Evolutionary conservation across 2,329 filamentous ascomycete genomes (phyloP).

Genomic region (Aspergillus hortae): DNA sequence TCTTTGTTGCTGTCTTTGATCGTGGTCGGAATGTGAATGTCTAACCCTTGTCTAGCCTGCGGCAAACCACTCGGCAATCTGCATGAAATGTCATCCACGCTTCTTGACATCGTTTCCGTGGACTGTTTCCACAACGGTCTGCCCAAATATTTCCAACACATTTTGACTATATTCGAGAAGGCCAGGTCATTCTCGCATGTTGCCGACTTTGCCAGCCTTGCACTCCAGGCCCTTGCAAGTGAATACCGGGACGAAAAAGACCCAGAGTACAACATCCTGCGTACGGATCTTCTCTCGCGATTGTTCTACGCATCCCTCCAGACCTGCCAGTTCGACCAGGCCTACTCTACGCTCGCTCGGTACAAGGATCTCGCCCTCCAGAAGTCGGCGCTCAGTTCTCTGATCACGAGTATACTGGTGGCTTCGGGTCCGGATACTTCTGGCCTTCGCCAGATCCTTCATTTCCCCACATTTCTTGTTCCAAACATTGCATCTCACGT

Average conservation of each 20-base stretch:
- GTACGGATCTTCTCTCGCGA: constrained; percentile 72
- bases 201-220: constrained; percentile 75
- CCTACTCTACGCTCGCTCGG: constrained; percentile 72
- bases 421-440: constrained; percentile 37
- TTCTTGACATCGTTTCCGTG: constrained; percentile 74
- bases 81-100: constrained; percentile 50
- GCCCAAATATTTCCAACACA: constrained; percentile 80
- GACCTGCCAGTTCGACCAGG: constrained; percentile 75
- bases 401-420: constrained; percentile 51
- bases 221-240: constrained; percentile 59
- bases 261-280: constrained; percentile 41
- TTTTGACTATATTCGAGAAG: constrained; percentile 77
- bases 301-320: constrained; percentile 79
- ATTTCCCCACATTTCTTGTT: constrained; percentile 62
- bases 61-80: constrained; percentile 45
- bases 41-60: constrained; percentile 33
- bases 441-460: constrained; percentile 60
- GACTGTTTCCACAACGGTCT: constrained; percentile 67
- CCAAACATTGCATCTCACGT: constrained; percentile 72
- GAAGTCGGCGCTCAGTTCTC: constrained; percentile 64
- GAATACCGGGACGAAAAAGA: constrained; percentile 31
- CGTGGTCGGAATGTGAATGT: neutral
- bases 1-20: neutral
- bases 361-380: constrained; percentile 71
- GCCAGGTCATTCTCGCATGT: constrained; percentile 74